These are phyloP conservation scores for Buxus sempervirens DNA, from an alignment of 164 flowering plant genomes.

Conservation along the genomic window DNA sequence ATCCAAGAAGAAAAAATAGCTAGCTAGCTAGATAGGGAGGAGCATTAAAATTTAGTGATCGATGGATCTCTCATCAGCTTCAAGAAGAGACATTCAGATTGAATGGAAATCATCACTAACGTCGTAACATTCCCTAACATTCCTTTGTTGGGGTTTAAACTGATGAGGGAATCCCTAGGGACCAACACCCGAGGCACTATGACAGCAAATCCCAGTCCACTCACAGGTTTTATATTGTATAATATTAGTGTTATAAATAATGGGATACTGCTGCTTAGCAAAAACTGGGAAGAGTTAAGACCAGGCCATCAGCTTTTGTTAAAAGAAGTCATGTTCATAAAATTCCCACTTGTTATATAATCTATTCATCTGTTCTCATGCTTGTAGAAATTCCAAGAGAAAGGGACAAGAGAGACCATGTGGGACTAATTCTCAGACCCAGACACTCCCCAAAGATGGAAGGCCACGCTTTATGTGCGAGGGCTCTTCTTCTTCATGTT, in stretches of 20 bases:
- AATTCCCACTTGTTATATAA: neutral
- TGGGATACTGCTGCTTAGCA: neutral
- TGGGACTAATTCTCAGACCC: slow-evolving; percentile 16
- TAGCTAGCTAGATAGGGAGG: slow-evolving; percentile 1
- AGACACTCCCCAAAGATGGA: neutral
- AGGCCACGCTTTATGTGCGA: slow-evolving; percentile 16
- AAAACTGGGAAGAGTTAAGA: no score
- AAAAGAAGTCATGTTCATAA: neutral
- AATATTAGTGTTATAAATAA: no score
- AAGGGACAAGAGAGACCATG: slow-evolving; percentile 33
- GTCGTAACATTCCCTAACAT: slow-evolving; percentile 26
- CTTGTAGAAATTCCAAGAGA: slow-evolving; percentile 22
- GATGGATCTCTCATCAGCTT: slow-evolving; percentile 37
- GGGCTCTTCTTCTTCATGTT: neutral
- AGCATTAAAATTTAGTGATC: slow-evolving; percentile 6
- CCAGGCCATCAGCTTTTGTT: neutral
- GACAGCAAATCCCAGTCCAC: slow-evolving; percentile 43
- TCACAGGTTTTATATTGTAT: neutral
- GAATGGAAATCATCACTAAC: slow-evolving; percentile 22
- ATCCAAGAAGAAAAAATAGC: slow-evolving; percentile 20
- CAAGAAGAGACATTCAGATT: slow-evolving; percentile 26
- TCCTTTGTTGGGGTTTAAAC: neutral
- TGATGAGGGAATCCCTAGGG: slow-evolving; percentile 43
- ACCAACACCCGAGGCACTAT: slow-evolving; percentile 34
- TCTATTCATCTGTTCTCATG: neutral